phyloP scores from a whole-genome alignment of 2,329 filamentous ascomycete genomes.

The Colletotrichum sp. region DNA sequence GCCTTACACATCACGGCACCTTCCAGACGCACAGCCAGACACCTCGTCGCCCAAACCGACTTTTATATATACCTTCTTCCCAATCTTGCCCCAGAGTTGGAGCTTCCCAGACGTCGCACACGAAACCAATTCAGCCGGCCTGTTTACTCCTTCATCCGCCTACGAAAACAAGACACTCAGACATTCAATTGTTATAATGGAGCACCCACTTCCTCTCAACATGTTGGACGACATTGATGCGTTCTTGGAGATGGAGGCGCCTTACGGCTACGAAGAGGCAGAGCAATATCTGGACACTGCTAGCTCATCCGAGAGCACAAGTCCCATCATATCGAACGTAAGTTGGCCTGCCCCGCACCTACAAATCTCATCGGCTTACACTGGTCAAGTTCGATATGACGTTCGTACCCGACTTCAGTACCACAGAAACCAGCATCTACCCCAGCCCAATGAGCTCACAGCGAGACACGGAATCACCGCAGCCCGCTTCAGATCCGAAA shows the following conservation, averaged over 20 bases:
- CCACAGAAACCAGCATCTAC: constrained; percentile 30
- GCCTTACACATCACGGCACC: constrained; percentile 20
- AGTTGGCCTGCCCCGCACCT: background rate
- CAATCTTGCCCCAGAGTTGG: background rate
- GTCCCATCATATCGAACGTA: constrained; percentile 23
- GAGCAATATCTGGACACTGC: constrained; percentile 21
- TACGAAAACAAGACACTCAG: background rate
- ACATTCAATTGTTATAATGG: constrained; percentile 1
- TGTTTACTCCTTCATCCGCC: background rate
- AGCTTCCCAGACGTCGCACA: background rate
- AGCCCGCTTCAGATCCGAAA: constrained; percentile 10
- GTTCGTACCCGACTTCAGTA: constrained; percentile 28
- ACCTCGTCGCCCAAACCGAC: background rate
- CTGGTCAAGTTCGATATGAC: constrained; percentile 21
- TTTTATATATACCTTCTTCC: background rate
- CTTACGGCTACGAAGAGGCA: constrained; percentile 21
- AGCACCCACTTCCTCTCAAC: constrained; percentile 16
- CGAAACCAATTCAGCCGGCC: background rate
- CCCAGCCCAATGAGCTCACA: constrained; percentile 34
- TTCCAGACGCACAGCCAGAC: background rate
- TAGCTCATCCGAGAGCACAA: constrained; percentile 23
- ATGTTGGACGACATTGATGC: constrained; percentile 23
- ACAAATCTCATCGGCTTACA: background rate
- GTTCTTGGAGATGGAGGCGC: constrained; percentile 22
- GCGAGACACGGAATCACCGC: constrained; percentile 23